Evolutionary conservation across 2,329 filamentous ascomycete species (phyloP).

Genomic region (Rhinocladiella mackenziei): DNA sequence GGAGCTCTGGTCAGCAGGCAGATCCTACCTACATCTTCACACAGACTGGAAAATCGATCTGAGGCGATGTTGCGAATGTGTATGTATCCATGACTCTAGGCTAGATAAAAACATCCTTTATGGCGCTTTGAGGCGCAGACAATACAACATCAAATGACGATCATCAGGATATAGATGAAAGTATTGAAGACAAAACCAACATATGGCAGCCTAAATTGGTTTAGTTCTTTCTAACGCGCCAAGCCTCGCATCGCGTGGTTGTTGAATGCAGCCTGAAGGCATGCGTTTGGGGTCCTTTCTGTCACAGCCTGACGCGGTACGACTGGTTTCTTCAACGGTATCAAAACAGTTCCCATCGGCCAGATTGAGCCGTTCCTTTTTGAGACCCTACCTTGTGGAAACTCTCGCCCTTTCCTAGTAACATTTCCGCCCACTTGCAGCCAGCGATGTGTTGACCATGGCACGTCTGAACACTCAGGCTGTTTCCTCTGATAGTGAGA

Average conservation of each 20-base stretch:
- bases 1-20: no score
- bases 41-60: slow-evolving; percentile 67
- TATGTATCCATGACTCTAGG: slow-evolving; percentile 76
- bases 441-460: slow-evolving; percentile 20
- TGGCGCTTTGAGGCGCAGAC: no score
- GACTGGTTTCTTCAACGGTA: no score
- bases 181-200: no score
- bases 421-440: background rate
- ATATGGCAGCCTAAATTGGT: background rate
- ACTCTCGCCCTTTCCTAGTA: background rate
- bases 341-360: no score
- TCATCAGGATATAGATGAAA: no score
- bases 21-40: slow-evolving; percentile 56
- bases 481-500: slow-evolving; percentile 41
- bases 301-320: no score
- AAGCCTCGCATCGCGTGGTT: background rate
- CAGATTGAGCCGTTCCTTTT: no score
- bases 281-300: no score
- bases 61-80: slow-evolving; percentile 86
- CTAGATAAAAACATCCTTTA: background rate
- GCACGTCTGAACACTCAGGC: slow-evolving; percentile 22
- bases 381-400: background rate
- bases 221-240: background rate
- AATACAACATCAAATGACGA: no score
- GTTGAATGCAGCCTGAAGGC: no score